Base-by-base conservation (phyloP, 441 rosid genomes). In the Omphalea diandra region DNA sequence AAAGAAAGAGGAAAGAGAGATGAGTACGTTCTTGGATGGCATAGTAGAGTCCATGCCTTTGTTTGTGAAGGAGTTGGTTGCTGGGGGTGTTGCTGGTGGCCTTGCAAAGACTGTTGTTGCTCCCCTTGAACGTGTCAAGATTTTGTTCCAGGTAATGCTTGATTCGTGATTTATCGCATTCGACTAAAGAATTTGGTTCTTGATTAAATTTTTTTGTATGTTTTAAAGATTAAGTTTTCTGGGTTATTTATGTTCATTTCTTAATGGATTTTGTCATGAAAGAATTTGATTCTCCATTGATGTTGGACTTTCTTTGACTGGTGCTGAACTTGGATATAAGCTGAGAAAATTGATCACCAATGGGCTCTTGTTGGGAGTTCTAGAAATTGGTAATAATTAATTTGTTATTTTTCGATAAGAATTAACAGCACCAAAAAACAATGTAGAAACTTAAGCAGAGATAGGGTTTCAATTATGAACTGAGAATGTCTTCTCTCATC, bases 51-150 rank as follows among this genome's bases (percentile, higher is more conserved):
- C 84, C 60, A 86, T 91, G 86, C 97, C 98, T 49, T 53, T 91
- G 50, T 91, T 88, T 73, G 83, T 87, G 0, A 91, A 89, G 77
- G 91, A 93, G 80, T 86, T 93, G 65, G 78, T 91, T 15, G 97
- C 98, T n/a, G n/a, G n/a, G n/a, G n/a, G n/a, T n/a, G n/a, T n/a
- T n/a, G n/a, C n/a, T 41, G 96, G 98, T 15, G 97, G 97, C 46
- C 58, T 91, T 56, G 98, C 94, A 38, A 93, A 93, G 80, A 61
- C 91, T 22, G 89, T 71, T 63, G 98, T 93, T n/a, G 98, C 98
- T 65, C 97, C 98, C 4, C 96, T 93, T 49, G 98, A 93, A 76
- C 91, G 96, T 57, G 88, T 93, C 75, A 93, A 93, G 90, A 93
- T 93, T 75, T 76, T 94, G 69, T 91, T 94, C 72, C 98, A 91